Base-by-base conservation (phyloP, 2,329 filamentous ascomycete genomes). In the Triangularia setosa region DNA sequence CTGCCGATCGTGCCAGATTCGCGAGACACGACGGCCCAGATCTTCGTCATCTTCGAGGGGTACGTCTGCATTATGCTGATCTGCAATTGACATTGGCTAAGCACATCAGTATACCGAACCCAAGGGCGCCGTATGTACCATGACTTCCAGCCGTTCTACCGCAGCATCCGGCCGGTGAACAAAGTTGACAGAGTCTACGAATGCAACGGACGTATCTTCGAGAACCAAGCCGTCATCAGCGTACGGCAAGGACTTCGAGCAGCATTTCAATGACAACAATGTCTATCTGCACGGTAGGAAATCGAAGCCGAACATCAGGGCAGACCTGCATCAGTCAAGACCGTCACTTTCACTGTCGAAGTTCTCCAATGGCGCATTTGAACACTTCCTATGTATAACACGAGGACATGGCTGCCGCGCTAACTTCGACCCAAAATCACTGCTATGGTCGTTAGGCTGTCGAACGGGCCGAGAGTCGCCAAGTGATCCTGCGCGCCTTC, bases 1-100 rank as follows among this genome's bases (percentile, higher is more conserved):
- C 66, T 27, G 60, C 60, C 11, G 33, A 68, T 66, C 64, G 66
- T 65, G 63, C 52, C 62, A 68, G 65, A 58, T 73, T 75, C 69
- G 72, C 74, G 28, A 72, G 72, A 70, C 68, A 64, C 60, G 74
- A 75, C 54, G 75, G 75, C 59, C 75, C 74, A 68, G 74, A 76
- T 67, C 69, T 78, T 54, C 69, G 69, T 27, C 70, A 76, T 68
- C 63, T 77, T 66, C 69, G 71, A 74, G 74, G 70, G 64, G 75
- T 77, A 70, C 55, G 69, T 27, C 52, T 63, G 61, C 64, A 66
- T 62, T 54, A 28, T 24, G 53, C 7, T 66, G 68, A 63, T 35
- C 33, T 56, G 61, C 18, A 55, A 63, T 48, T 60, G 58, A 64
- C 65, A 33, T 63, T 28, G 27, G 27, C 27, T 28, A 28, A 28